These are phyloP conservation scores for Flaveria bidentis DNA, from an alignment of 129 eudicot genomes.

Conservation along the genomic window DNA sequence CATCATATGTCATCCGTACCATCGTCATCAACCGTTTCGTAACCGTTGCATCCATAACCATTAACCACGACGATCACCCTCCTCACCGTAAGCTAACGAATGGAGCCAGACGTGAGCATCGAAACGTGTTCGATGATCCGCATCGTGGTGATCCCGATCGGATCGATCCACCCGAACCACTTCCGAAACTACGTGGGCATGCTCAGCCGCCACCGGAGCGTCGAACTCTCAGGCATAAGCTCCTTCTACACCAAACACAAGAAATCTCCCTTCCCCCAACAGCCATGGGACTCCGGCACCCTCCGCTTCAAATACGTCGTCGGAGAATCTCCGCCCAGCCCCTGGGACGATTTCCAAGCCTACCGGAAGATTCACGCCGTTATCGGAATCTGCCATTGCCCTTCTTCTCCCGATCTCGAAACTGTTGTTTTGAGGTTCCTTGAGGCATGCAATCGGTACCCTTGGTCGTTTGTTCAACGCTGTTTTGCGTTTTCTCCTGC, in stretches of 20 bases:
- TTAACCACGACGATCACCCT: too few species aligned
- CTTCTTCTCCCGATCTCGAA: conserved; percentile 74
- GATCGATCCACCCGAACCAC: conserved; percentile 50
- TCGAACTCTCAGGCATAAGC: conserved; percentile 69
- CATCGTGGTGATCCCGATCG: conserved; percentile 78
- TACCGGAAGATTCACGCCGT: conserved; percentile 73
- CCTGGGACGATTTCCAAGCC: conserved; percentile 96
- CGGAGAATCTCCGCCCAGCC: conserved; percentile 77
- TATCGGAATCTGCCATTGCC: conserved; percentile 85
- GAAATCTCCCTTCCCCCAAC: conserved; percentile 78
- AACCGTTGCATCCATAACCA: too few species aligned
- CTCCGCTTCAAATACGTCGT: conserved; percentile 75
- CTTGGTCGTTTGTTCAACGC: conserved; percentile 62
- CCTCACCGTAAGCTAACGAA: conserved; percentile 24
- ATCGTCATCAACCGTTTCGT: too few species aligned
- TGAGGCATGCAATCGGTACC: conserved; percentile 50
- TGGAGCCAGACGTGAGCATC: conserved; percentile 99
- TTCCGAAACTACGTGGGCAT: conserved; percentile 77
- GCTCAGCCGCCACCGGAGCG: conserved; percentile 60
- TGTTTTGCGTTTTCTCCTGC: conserved; percentile 90
- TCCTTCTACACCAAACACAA: conserved; percentile 87
- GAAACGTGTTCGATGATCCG: conserved; percentile 88
- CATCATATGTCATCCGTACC: too few species aligned
- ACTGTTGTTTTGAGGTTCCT: conserved; percentile 46
- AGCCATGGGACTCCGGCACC: conserved; percentile 78